These are phyloP conservation scores for Geotrichum bryndzae DNA, from an alignment of 1,139 yeast genomes.

Conservation along the genomic window DNA sequence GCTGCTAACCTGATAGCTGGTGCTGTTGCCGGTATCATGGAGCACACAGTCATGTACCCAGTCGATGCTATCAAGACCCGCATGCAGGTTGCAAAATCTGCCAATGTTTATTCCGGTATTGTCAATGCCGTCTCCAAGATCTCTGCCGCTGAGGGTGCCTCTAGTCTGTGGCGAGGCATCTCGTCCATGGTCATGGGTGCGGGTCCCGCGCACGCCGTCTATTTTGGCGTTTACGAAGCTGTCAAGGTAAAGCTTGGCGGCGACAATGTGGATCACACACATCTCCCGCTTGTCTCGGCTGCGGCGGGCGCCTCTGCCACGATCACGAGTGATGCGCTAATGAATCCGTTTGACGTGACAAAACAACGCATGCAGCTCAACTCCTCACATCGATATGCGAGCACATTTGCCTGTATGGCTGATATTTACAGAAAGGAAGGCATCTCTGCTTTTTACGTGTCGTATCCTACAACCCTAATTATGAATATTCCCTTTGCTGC, in stretches of 20 bases:
- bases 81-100: conserved; percentile 66
- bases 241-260: conserved; percentile 56
- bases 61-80: conserved; percentile 90
- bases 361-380: conserved; percentile 76
- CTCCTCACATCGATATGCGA: conserved; percentile 27
- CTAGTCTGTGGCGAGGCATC: conserved; percentile 91
- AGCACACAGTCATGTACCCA: conserved; percentile 95
- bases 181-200: conserved; percentile 92
- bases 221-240: conserved; percentile 91
- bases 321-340: conserved; percentile 84
- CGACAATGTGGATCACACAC: conserved; percentile 39
- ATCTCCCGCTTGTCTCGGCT: conserved; percentile 77
- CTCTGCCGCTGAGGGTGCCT: conserved; percentile 82
- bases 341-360: conserved; percentile 96
- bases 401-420: conserved; percentile 37
- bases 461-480: conserved; percentile 90
- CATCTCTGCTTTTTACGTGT: conserved; percentile 72
- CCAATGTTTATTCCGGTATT: conserved; percentile 43
- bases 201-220: conserved; percentile 99
- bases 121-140: conserved; percentile 65
- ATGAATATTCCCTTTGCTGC: conserved; percentile 97
- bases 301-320: conserved; percentile 94
- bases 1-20: conserved; percentile 84
- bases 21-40: conserved; percentile 96
- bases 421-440: conserved; percentile 72